A percentile compares a stretch with the other conserved stretches of the same genome.
Evolutionary conservation across 352 stramenopile species (phyloP).

Genomic region (Phytophthora citrophthora): DNA sequence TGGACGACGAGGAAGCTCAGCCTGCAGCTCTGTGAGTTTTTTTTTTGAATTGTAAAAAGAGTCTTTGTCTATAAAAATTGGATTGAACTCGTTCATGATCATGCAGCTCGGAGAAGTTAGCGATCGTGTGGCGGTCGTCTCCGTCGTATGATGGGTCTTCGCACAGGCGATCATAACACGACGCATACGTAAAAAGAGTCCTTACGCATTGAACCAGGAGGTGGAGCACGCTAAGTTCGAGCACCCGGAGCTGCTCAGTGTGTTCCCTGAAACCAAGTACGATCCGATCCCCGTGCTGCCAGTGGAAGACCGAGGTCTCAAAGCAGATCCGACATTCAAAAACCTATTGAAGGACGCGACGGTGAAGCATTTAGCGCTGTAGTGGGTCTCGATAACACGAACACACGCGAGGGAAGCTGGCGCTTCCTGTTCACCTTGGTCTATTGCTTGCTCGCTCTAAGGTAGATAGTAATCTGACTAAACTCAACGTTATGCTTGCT

Average conservation of each 20-base stretch:
- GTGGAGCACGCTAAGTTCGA: constrained; percentile 26
- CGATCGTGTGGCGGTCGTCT: background rate
- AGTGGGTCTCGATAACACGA: too few species aligned
- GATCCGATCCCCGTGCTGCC: constrained; percentile 36
- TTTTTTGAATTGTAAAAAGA: background rate
- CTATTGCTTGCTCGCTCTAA: too few species aligned
- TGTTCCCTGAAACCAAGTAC: constrained; percentile 36
- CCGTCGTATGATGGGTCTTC: constrained; percentile 2
- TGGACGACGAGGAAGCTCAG: constrained; percentile 8
- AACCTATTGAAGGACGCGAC: constrained; percentile 29
- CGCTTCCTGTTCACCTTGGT: too few species aligned
- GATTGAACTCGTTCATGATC: background rate
- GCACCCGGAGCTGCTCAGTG: constrained; percentile 27
- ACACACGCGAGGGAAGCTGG: too few species aligned
- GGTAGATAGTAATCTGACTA: too few species aligned
- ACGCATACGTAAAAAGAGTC: too few species aligned
- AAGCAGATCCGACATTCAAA: constrained; percentile 44
- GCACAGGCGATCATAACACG: too few species aligned
- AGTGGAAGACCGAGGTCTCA: constrained; percentile 34
- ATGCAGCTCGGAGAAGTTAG: constrained; percentile 6
- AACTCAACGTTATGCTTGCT: too few species aligned
- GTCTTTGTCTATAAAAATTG: background rate
- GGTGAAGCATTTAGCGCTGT: constrained; percentile 10
- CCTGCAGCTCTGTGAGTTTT: constrained; percentile 7
- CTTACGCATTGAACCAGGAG: constrained; percentile 10